Evolutionary conservation across 441 rosid genomes (phyloP).

Genomic region (Isatis lusitanica): DNA sequence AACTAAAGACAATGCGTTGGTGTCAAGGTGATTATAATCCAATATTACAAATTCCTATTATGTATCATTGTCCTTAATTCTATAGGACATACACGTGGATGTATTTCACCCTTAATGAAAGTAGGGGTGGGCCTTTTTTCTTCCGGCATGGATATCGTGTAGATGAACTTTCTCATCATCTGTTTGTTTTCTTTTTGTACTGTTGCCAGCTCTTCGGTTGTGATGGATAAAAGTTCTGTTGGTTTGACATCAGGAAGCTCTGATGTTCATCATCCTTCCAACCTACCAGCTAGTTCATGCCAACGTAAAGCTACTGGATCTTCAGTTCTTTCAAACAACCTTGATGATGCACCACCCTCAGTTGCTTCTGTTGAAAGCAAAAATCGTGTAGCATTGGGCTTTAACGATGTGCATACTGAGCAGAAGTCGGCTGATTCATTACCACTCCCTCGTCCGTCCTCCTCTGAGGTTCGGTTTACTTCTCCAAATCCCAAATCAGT

Average conservation of each 20-base stretch:
- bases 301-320: slow-evolving; percentile 45
- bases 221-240: slow-evolving; percentile 51
- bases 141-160: slow-evolving; percentile 1
- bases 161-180: slow-evolving; percentile 12
- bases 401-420: slow-evolving; percentile 40
- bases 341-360: slow-evolving; percentile 35
- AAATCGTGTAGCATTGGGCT: slow-evolving; percentile 44
- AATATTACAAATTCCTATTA: not conserved
- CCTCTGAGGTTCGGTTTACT: slow-evolving; percentile 58
- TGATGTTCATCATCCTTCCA: slow-evolving; percentile 36
- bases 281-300: slow-evolving; percentile 39
- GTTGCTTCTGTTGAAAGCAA: slow-evolving; percentile 44
- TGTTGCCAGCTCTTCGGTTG: slow-evolving; percentile 50
- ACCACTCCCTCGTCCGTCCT: slow-evolving; percentile 48
- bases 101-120: slow-evolving; percentile 16
- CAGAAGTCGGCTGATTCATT: slow-evolving; percentile 41
- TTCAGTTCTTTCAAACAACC: slow-evolving; percentile 38
- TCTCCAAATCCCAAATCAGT: slow-evolving; percentile 70
- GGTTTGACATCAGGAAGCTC: slow-evolving; percentile 46
- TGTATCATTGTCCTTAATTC: slow-evolving; percentile 7
- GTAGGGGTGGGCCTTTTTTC: not conserved
- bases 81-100: slow-evolving; percentile 2
- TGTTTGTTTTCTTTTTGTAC: slow-evolving; percentile 12
- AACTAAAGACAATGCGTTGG: slow-evolving; percentile 47
- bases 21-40: slow-evolving; percentile 50